These are phyloP conservation scores for Cercospora sp. DNA, from an alignment of 2,329 filamentous ascomycete species.

Conservation along the genomic window DNA sequence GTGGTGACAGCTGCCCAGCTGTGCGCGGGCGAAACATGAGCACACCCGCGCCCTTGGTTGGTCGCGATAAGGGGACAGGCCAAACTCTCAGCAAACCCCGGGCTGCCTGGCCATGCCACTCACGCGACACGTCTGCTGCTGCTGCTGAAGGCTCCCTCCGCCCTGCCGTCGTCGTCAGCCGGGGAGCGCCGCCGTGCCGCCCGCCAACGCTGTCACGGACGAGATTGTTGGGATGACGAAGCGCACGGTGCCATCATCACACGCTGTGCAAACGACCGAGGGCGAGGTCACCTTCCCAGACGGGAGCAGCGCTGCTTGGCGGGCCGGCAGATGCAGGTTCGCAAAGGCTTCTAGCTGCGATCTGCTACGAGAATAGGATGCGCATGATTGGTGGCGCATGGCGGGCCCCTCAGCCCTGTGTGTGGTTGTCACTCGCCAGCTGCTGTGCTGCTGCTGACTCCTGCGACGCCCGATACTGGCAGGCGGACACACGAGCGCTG, in stretches of 20 bases:
- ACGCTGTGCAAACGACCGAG: neutral
- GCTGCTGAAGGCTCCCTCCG: neutral
- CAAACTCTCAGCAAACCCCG: neutral
- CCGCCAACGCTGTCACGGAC: neutral
- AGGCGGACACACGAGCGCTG: neutral
- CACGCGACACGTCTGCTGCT: neutral
- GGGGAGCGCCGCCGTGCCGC: neutral
- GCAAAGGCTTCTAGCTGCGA: constrained; percentile 10
- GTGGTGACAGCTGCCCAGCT: constrained; percentile 4
- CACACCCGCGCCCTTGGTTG: constrained; percentile 6
- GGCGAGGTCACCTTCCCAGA: constrained; percentile 16
- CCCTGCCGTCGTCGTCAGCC: neutral
- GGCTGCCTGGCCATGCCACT: neutral
- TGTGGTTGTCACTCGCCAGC: neutral
- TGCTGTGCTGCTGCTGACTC: neutral
- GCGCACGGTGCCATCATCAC: neutral
- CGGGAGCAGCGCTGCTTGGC: constrained; percentile 7
- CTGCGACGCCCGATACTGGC: neutral
- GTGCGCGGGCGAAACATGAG: neutral
- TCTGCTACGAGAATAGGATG: constrained; percentile 5
- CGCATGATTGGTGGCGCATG: constrained; percentile 4
- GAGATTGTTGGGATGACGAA: constrained; percentile 1
- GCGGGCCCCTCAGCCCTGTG: neutral
- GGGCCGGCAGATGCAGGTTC: constrained; percentile 2
- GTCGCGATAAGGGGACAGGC: constrained; percentile 16